These are phyloP conservation scores for Aspergillus asperescens DNA, from an alignment of 495 filamentous ascomycete species.

Conservation along the genomic window DNA sequence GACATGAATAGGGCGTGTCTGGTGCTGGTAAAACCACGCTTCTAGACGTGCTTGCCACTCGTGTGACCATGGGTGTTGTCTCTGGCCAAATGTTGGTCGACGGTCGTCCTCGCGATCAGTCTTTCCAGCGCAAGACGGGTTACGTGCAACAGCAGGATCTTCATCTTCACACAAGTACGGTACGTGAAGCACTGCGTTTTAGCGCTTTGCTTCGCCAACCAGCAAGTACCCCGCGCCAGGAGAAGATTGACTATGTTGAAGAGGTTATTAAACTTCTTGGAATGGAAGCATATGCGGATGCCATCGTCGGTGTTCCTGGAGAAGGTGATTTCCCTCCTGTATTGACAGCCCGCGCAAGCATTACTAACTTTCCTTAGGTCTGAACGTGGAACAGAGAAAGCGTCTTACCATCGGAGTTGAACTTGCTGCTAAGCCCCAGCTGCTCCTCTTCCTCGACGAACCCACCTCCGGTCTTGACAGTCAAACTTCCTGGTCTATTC, in stretches of 20 bases:
- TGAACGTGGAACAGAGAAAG: slow-evolving; percentile 90
- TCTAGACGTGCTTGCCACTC: slow-evolving; percentile 55
- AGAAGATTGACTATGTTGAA: slow-evolving; percentile 86
- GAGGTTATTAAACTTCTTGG: slow-evolving; percentile 91
- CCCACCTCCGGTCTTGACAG: slow-evolving; percentile 84
- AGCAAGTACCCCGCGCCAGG: slow-evolving; percentile 57
- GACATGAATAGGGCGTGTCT: slow-evolving; percentile 39
- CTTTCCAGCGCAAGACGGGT: slow-evolving; percentile 89
- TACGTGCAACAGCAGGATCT: slow-evolving; percentile 97
- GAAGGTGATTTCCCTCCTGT: slow-evolving; percentile 31
- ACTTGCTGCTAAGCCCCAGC: slow-evolving; percentile 79
- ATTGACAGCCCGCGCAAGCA: too few relatives aligned
- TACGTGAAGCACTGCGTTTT: slow-evolving; percentile 78
- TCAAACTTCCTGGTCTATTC: slow-evolving; percentile 88
- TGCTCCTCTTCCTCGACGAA: slow-evolving; percentile 85
- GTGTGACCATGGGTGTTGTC: slow-evolving; percentile 50
- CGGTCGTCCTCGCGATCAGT: slow-evolving; percentile 56
- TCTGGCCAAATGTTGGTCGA: slow-evolving; percentile 52
- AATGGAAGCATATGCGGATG: slow-evolving; percentile 57
- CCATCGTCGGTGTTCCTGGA: slow-evolving; percentile 41
- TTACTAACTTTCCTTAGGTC: slow-evolving; percentile 44
- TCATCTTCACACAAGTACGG: slow-evolving; percentile 78
- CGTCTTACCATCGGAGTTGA: slow-evolving; percentile 86
- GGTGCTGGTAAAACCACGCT: slow-evolving; percentile 68
- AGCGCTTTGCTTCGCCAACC: slow-evolving; percentile 83